Base-by-base conservation (phyloP, 2,329 filamentous ascomycete species). In the Venturia carpophila region DNA sequence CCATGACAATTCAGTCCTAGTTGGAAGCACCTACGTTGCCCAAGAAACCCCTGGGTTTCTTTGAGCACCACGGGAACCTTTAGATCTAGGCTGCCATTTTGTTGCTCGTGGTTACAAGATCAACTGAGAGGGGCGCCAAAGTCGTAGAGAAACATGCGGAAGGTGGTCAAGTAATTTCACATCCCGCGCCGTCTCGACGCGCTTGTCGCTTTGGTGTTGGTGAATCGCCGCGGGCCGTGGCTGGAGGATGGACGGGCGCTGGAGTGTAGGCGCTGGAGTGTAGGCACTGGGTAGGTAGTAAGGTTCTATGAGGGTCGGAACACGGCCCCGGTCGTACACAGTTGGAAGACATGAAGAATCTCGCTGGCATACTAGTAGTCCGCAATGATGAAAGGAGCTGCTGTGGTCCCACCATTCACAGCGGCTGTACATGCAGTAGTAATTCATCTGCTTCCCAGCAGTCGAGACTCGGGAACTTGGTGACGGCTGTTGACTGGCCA, bases 131-230 rank as follows among this genome's bases (percentile, higher is more conserved):
- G n/a, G n/a, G n/a, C n/a, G n/a, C n/a, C n/a, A n/a, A n/a, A n/a
- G n/a, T n/a, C n/a, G n/a, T n/a, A n/a, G n/a, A n/a, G n/a, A n/a
- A 49, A 10, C 49, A 11, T 34, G 27, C n/a, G 2, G 13, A 56
- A 56, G 49, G 24, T 7, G 15, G 10, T n/a, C n/a, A n/a, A n/a
- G n/a, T n/a, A 56, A 56, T 37, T 56, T 56, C 19, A 37, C 27
- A 56, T n/a, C 13, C 27, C 52, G 52, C 5, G 10, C 52, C 27
- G 52, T 37, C 37, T 37, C 15, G 52, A 37, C 52, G 52, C 27
- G 52, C 21, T 52, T 24, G 47, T 52, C 47, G 47, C 24, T 27
- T 56, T 56, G 52, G 52, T 56, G 30, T 37, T 56, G 52, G 52
- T 56, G 52, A 37, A 37, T 56, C 52, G 52, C 30, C 27, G 52